Base-by-base conservation (phyloP, 352 stramenopile genomes). In the Pythium brachiatum region DNA sequence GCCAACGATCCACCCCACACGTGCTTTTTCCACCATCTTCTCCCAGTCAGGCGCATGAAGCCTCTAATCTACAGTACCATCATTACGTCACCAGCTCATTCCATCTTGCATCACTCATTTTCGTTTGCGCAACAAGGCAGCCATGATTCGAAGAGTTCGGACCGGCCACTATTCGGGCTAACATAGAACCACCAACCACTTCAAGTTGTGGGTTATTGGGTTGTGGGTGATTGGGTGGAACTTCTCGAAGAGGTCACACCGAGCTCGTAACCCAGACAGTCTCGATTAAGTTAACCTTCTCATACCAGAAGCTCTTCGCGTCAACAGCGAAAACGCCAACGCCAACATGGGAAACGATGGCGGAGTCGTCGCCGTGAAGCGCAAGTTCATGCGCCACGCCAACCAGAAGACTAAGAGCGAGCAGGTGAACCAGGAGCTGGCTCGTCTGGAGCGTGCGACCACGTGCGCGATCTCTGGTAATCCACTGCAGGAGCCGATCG, bases 291-390 rank as follows among this genome's bases (percentile, higher is more conserved):
- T 47, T 47, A 50, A 59, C 20, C n/a, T 0, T 38, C 21, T 32
- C 12, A 8, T 26, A 4, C 16, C 20, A 20, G 31, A 27, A 21
- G 7, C 23, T 7, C 34, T 60, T 44, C 21, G 20, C 20, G 8
- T 9, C 32, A 53, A 25, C 38, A 21, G 18, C 44, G 18, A 55
- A 52, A 44, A 60, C 21, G 7, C 20, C 0, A 53, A 27, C n/a
- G 44, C 27, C 31, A 79, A 3, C 53, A 98, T 98, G 92, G 92
- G 92, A 48, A 96, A 96, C 63, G 92, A 98, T 73, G 92, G 92
- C 56, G 92, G 92, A 62, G 92, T 97, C 52, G 89, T 97, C 80
- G 92, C 92, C n/a, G 90, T 96, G 52, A 94, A 97, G 83, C 86
- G 92, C 80, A 95, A 95, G 80, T 98, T 95, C 75, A 95, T 97